Percentiles rank a stretch among this genome's conserved stretches.
phyloP scores from a whole-genome alignment of 2,329 filamentous ascomycete species.

The Blastomyces gilchristii region DNA sequence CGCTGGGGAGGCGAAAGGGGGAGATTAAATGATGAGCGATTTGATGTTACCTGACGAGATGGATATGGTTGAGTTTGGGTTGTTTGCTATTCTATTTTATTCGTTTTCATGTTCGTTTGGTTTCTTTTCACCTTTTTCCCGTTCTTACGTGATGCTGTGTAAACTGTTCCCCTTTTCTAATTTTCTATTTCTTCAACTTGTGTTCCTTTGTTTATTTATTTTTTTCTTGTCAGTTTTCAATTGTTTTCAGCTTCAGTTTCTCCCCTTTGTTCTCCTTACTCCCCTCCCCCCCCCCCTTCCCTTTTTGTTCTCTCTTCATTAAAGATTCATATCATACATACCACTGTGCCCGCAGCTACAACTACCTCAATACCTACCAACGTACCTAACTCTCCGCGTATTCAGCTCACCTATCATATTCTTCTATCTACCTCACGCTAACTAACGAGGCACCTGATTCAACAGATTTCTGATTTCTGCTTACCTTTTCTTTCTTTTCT shows the following conservation, averaged over 20 bases:
- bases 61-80: background rate
- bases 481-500: too few relatives aligned
- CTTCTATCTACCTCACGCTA: too few relatives aligned
- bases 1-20: background rate
- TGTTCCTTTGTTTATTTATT: background rate
- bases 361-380: background rate
- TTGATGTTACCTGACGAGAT: background rate
- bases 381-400: background rate
- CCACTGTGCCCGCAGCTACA: background rate
- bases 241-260: background rate
- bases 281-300: too few relatives aligned
- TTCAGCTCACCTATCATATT: too few relatives aligned
- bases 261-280: background rate
- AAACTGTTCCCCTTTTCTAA: background rate
- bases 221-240: background rate
- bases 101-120: background rate
- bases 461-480: too few relatives aligned
- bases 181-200: background rate
- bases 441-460: too few relatives aligned
- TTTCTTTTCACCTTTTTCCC: background rate
- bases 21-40: background rate
- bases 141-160: background rate
- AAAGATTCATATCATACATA: background rate
- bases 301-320: background rate
- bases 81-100: background rate